These are phyloP conservation scores for Ogataea trehalophila DNA, from an alignment of 805 yeast genomes.

Conservation along the genomic window DNA sequence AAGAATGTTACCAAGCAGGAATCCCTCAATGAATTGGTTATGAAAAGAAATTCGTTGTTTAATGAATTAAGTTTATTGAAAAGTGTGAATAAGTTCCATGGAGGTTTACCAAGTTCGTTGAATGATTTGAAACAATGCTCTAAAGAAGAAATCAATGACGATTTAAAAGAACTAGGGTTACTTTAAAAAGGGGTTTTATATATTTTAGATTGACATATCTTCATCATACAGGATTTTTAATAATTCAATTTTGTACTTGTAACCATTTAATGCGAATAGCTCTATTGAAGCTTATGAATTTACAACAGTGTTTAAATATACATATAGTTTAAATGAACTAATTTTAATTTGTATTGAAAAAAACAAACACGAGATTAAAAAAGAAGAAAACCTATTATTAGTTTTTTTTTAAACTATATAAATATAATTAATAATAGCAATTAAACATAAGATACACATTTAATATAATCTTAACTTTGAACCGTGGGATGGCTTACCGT, in stretches of 20 bases:
- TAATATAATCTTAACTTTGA: slow-evolving; percentile 34
- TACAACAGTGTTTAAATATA: too few relatives aligned
- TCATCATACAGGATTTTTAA: too few relatives aligned
- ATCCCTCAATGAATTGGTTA: slow-evolving; percentile 43
- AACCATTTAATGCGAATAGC: too few relatives aligned
- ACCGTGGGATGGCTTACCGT: slow-evolving; percentile 58
- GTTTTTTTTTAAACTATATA: slow-evolving; percentile 3
- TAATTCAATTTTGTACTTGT: too few relatives aligned
- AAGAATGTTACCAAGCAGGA: slow-evolving; percentile 20
- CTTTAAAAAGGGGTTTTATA: too few relatives aligned
- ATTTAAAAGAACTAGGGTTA: slow-evolving; percentile 59
- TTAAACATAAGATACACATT: slow-evolving; percentile 10
- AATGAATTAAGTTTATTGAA: slow-evolving; percentile 66
- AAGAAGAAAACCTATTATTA: background rate
- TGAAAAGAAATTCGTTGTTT: slow-evolving; percentile 60
- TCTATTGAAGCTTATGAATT: too few relatives aligned
- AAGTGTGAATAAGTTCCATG: slow-evolving; percentile 55
- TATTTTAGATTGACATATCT: too few relatives aligned
- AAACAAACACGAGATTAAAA: too few relatives aligned
- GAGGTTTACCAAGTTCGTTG: slow-evolving; percentile 81
- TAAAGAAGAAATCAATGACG: slow-evolving; percentile 70
- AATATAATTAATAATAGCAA: slow-evolving; percentile 9
- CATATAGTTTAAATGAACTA: too few relatives aligned
- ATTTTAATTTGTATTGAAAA: too few relatives aligned
- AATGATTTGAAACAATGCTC: slow-evolving; percentile 57